Conservation (phyloP, 371 early-diverging fungal genomes). For the Gilbertella persicaria region DNA sequence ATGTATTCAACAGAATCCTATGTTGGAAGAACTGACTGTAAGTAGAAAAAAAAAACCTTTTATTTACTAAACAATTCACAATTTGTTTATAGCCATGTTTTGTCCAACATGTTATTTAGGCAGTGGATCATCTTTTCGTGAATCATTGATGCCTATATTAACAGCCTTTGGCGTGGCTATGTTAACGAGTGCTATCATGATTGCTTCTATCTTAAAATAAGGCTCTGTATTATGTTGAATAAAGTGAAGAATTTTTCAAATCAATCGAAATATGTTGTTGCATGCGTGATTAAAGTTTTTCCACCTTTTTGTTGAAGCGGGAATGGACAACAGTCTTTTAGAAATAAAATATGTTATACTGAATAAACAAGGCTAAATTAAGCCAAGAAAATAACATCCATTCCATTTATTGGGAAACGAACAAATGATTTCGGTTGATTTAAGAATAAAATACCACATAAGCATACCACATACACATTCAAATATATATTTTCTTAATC, state of each 20-base stretch:
- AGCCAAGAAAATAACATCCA: slow-evolving; percentile 5
- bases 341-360: too few relatives aligned
- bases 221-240: not conserved
- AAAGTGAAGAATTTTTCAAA: not conserved
- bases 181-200: slow-evolving; percentile 27
- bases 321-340: slow-evolving; percentile 8
- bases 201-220: slow-evolving; percentile 25
- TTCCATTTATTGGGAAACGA: not conserved
- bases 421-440: slow-evolving; percentile 4
- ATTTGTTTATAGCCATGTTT: slow-evolving; percentile 39
- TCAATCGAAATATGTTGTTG: not conserved
- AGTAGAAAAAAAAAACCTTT: slow-evolving; percentile 18
- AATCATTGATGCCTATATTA: slow-evolving; percentile 28
- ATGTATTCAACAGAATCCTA: slow-evolving; percentile 53
- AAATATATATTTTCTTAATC: too few relatives aligned
- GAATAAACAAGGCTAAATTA: too few relatives aligned
- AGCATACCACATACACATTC: too few relatives aligned
- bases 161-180: slow-evolving; percentile 33
- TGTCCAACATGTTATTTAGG: slow-evolving; percentile 49
- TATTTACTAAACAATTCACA: not conserved
- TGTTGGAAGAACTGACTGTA: slow-evolving; percentile 45
- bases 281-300: not conserved
- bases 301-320: not conserved
- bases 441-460: slow-evolving; percentile 3
- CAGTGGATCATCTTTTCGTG: slow-evolving; percentile 26